Base-by-base conservation (phyloP, 2,329 filamentous ascomycete species). In the Botrytis hyacinthi region DNA sequence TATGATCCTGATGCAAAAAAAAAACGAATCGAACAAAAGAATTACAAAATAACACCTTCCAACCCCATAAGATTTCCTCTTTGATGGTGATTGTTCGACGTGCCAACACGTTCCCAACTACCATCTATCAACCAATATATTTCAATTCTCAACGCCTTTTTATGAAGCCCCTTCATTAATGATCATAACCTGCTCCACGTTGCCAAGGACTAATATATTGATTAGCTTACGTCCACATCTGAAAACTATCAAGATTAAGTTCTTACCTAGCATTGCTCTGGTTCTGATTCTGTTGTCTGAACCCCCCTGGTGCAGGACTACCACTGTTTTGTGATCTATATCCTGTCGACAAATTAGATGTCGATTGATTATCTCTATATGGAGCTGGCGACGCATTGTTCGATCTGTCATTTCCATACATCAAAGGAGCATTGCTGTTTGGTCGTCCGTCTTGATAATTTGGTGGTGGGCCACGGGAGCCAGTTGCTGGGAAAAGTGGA, bases 161-260 rank as follows among this genome's bases (percentile, higher is more conserved):
- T 63, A 73, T 73, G 54, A 73, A 77, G 73, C 74, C 74, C 72
- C 63, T 72, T 80, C 78, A 80, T 80, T 84, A 85, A 80, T 85
- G 82, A 65, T 88, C 86, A 79, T 88, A 88, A 75, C 86, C 86
- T 72, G 86, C 86, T 77, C 86, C 86, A 77, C 86, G 85, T 81
- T 88, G 86, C 86, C 86, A 88, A 75, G 86, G 86, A 81, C 86
- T 88, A 37, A 29, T 10, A 76, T 32, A 60, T 63, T 74, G 37
- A 76, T 82, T 76, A 80, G 79, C 74, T 74, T 77, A 29, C 8
- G 26, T 29, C n/a, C 14, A 51, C 61, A 57, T 40, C 10, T 22
- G 5, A 1, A 22, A 3, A 59, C 40, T 32, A 60, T 44, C n/a
- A 48, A 18, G 0, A 1, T 32, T 10, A 51, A 48, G 48, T 35